Evolutionary conservation across 495 filamentous ascomycete genomes (phyloP).

Genomic region (Rhypophila decipiens): DNA sequence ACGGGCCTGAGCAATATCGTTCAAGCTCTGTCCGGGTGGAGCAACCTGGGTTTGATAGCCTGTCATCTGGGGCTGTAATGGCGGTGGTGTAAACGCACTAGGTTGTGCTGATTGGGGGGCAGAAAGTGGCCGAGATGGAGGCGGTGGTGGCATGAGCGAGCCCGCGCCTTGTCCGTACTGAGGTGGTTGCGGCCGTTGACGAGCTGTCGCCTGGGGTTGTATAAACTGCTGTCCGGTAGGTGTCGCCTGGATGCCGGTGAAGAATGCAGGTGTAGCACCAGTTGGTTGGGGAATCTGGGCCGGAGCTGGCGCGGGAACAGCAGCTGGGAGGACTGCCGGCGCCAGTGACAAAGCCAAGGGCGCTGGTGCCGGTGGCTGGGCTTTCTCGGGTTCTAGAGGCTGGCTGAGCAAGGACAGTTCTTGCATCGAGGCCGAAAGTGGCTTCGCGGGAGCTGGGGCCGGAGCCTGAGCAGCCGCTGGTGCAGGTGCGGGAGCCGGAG

Average conservation of each 20-base stretch:
- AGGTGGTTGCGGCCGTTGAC: conserved; percentile 70
- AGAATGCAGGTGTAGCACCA: conserved; percentile 44
- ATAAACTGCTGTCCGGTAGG: conserved; percentile 33
- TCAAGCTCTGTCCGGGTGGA: conserved; percentile 67
- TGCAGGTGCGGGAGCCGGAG: conserved; percentile 32
- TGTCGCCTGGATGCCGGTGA: conserved; percentile 31
- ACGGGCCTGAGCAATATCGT: conserved; percentile 63
- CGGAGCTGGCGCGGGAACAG: conserved; percentile 33
- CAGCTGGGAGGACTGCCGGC: conserved; percentile 31
- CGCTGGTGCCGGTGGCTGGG: conserved; percentile 42
- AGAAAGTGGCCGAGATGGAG: conserved; percentile 76
- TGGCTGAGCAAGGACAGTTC: conserved; percentile 71
- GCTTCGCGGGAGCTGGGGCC: conserved; percentile 18
- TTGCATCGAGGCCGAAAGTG: conserved; percentile 64
- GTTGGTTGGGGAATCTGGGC: conserved; percentile 45
- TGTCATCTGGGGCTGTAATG: conserved; percentile 81
- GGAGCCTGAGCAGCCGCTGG: conserved; percentile 29
- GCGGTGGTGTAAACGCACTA: conserved; percentile 64
- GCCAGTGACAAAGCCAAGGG: conserved; percentile 23
- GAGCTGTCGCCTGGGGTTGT: conserved; percentile 36
- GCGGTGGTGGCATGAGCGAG: conserved; percentile 68
- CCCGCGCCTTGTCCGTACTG: conserved; percentile 52
- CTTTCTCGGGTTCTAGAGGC: conserved; percentile 68
- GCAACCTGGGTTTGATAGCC: conserved; percentile 59
- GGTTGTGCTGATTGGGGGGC: conserved; percentile 80